These are phyloP conservation scores for Teunomyces stri DNA, from an alignment of 805 yeast species.

Conservation along the genomic window DNA sequence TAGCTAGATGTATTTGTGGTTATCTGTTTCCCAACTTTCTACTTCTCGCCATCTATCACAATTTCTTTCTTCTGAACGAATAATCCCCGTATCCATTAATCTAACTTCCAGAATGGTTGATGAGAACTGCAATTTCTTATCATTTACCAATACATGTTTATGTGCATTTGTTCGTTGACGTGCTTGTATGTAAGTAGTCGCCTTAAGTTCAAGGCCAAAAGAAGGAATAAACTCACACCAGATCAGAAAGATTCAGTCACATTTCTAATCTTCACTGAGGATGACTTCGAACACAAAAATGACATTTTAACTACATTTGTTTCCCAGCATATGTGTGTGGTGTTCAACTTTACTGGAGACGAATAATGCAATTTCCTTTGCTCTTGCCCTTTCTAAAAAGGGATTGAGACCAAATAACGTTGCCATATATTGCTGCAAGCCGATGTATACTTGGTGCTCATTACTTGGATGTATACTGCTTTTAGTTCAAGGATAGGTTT, in stretches of 20 bases:
- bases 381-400: constrained; percentile 24
- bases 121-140: too few species aligned
- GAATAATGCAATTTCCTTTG: constrained; percentile 48
- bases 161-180: too few species aligned
- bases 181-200: too few species aligned
- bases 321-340: constrained; percentile 16
- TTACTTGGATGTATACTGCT: constrained; percentile 47
- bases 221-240: too few species aligned
- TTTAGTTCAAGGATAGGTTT: constrained; percentile 61
- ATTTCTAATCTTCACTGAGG: constrained; percentile 12
- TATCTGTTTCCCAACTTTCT: too few species aligned
- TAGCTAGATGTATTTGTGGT: too few species aligned
- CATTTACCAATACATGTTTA: too few species aligned
- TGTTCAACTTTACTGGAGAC: constrained; percentile 29
- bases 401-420: constrained; percentile 20
- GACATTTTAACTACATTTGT: constrained; percentile 15
- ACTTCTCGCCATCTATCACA: too few species aligned
- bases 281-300: constrained; percentile 11
- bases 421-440: constrained; percentile 43
- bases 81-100: too few species aligned
- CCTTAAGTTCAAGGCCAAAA: too few species aligned
- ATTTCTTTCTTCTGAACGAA: too few species aligned
- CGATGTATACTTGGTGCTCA: constrained; percentile 49
- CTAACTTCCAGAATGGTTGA: too few species aligned
- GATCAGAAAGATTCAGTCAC: neutral